A percentile compares a stretch with the other conserved stretches of the same genome.
Evolutionary conservation across 2,329 filamentous ascomycete genomes (phyloP).

Genomic region (Calonectria hawksworthii): DNA sequence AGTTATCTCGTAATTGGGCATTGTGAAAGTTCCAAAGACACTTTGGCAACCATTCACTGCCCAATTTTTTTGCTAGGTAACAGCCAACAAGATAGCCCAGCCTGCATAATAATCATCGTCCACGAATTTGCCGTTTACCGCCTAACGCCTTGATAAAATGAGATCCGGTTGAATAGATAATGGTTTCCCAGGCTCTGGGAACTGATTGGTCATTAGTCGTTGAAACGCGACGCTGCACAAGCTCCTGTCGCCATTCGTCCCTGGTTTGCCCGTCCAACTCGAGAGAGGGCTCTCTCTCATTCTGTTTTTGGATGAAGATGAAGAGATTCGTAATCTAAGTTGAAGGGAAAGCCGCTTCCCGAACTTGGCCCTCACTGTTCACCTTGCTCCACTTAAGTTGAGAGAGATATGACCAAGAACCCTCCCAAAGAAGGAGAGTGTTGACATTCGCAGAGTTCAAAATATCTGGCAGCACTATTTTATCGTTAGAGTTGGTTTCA

Average conservation of each 20-base stretch:
- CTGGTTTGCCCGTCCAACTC: neutral
- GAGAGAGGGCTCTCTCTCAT: neutral
- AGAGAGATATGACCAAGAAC: constrained; percentile 85
- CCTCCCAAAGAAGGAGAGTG: constrained; percentile 81
- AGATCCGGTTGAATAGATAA: constrained; percentile 18
- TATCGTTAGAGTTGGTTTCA: constrained; percentile 26
- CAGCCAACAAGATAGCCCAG: neutral
- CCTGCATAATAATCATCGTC: neutral
- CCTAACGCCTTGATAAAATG: constrained; percentile 21
- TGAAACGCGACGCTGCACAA: neutral
- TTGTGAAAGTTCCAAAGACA: neutral
- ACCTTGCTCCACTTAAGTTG: constrained; percentile 84
- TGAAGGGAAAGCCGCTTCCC: constrained; percentile 85
- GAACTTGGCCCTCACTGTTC: constrained; percentile 72
- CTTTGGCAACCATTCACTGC: neutral
- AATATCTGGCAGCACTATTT: constrained; percentile 80
- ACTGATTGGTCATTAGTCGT: constrained; percentile 25
- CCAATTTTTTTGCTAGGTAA: neutral
- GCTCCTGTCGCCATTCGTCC: neutral
- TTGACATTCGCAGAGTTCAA: constrained; percentile 74
- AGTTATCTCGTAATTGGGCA: neutral
- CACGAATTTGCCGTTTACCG: neutral
- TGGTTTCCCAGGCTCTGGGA: constrained; percentile 20
- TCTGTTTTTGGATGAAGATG: neutral
- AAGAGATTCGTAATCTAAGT: constrained; percentile 37